Base-by-base conservation (phyloP, 495 filamentous ascomycete genomes). In the Diplogelasinospora grovesii region DNA sequence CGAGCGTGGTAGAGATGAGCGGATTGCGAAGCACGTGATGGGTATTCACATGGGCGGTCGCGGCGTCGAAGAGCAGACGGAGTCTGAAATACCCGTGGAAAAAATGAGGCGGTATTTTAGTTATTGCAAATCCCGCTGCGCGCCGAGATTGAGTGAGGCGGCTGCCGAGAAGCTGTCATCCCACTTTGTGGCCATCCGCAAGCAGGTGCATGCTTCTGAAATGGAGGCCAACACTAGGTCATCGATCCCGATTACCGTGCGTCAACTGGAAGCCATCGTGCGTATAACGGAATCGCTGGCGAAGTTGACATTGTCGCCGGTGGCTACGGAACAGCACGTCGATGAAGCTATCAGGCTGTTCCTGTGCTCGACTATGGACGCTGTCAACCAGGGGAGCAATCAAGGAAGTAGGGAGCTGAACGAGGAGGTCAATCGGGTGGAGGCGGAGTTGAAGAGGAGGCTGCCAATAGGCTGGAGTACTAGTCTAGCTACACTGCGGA, bases 81-180 rank as follows among this genome's bases (percentile, higher is more conserved):
- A 89, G 59, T 78, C 87, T 7, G 89, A 95, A 57, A 85, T 97
- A 28, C 75, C 88, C 0, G 81, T 96, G 1, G 93, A 96, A 32
- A 94, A 90, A 66, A 95, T 99, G 89, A 87, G 88, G 66, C 83
- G 92, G 11, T 99, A 97, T 49, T 89, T 99, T 60, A 92, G 85
- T 56, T 99, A 96, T 63, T 97, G 92, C 71, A 87, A 92, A 67
- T 83, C 82, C 33, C 86, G 85, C 30, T 96, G 90, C 56, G 93
- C 93, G 3, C 93, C 93, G 11, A 85, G 89, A 43, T 83, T 99
- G 39, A 88, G 85, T 22, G 79, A 86, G 24, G 86, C 90, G 66
- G 93, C 93, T 3, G 86, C 90, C 6, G 93, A 99, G 64, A 96
- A 94, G 56, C 84, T 99, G 25, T 94, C 86, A 0, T 92, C 85